phyloP scores from a whole-genome alignment of 768 basidiomycete species.

The Hygrocybe coccinea region DNA sequence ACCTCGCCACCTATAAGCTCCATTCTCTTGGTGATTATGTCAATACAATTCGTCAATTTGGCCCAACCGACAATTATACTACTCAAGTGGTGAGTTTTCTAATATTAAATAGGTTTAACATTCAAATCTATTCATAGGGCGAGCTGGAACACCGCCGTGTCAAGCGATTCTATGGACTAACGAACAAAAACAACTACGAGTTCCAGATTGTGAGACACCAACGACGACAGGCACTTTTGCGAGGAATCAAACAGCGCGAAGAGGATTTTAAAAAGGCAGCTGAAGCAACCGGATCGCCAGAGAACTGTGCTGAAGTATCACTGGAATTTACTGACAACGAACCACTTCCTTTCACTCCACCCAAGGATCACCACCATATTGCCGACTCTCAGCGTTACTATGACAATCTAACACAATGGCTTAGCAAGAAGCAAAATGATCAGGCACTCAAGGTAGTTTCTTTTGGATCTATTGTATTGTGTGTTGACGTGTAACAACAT shows the following conservation, averaged over 20 bases:
- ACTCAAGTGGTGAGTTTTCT: conserved; percentile 36
- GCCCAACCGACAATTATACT: conserved; percentile 37
- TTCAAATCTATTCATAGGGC: conserved; percentile 20
- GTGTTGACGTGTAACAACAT: conserved; percentile 8
- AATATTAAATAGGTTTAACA: background rate
- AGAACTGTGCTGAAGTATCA: background rate
- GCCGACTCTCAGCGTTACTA: conserved; percentile 17
- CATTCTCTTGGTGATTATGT: conserved; percentile 38
- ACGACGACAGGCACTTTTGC: conserved; percentile 7
- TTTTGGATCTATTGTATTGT: background rate
- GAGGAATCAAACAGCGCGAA: background rate
- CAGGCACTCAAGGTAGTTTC: conserved; percentile 1
- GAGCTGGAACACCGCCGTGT: conserved; percentile 32
- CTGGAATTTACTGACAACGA: conserved; percentile 1
- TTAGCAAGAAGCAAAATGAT: conserved; percentile 1
- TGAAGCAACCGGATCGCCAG: background rate
- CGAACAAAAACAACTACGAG: conserved; percentile 22
- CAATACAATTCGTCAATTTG: conserved; percentile 24
- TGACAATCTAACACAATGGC: conserved; percentile 2
- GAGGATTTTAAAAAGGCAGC: background rate
- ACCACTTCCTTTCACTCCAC: conserved; percentile 2
- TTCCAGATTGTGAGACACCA: conserved; percentile 22
- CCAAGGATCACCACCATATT: conserved; percentile 14
- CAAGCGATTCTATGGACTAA: conserved; percentile 30
- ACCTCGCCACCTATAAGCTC: conserved; percentile 33